These are phyloP conservation scores for Picea mariana DNA, from an alignment of 83 land plant genomes.

Conservation along the genomic window DNA sequence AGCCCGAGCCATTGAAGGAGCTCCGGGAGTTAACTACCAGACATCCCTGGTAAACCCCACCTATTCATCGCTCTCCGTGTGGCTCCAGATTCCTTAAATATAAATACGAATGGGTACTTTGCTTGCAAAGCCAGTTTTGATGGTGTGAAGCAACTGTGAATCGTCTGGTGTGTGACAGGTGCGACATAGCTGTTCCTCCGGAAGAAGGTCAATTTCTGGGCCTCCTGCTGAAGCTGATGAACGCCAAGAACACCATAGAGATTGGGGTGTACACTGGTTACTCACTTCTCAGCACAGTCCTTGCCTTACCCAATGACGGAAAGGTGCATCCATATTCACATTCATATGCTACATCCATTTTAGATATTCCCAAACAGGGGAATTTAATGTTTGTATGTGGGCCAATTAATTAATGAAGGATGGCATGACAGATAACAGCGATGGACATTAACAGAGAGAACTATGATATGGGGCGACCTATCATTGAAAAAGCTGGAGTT, in stretches of 20 bases:
- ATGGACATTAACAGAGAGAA: slow-evolving; percentile 85
- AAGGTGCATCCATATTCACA: neutral
- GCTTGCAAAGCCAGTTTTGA: neutral
- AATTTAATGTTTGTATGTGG: too few species aligned
- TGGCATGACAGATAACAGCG: slow-evolving; percentile 64
- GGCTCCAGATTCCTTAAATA: neutral
- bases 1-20: too few species aligned
- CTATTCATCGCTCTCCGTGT: neutral
- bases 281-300: too few species aligned
- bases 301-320: too few species aligned
- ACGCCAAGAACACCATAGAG: too few species aligned
- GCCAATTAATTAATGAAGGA: too few species aligned
- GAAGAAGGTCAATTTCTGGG: slow-evolving; percentile 62
- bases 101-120: neutral
- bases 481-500: too few species aligned
- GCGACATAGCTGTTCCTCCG: slow-evolving; percentile 10
- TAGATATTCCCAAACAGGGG: too few species aligned
- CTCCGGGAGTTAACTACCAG: slow-evolving; percentile 1
- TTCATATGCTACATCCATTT: too few species aligned
- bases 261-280: too few species aligned
- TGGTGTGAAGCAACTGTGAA: neutral
- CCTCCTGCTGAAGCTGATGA: too few species aligned
- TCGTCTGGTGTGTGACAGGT: slow-evolving; percentile 1
- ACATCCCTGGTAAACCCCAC: neutral
- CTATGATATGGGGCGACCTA: slow-evolving; percentile 81